Evolutionary conservation across 306 rosid genomes (phyloP), one percentile per base, ranked within the genome.

Genomic region (Ormosia semicastrata): DNA sequence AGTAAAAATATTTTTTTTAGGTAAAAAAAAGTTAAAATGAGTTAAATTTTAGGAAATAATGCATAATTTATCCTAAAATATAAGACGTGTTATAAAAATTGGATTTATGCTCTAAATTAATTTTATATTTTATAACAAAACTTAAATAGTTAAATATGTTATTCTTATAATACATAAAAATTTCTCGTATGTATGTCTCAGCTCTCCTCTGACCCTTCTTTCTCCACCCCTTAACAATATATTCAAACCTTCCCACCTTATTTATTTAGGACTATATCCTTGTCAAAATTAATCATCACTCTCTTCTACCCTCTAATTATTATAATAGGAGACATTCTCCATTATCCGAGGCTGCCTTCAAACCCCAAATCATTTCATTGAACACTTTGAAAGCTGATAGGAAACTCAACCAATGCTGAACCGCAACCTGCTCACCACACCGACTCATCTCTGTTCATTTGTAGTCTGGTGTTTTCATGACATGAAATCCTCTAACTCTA

Each of bases 401-500:
- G 75, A 66, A 65, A 65, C 14, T 56, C 5, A 43, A 11, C 62
- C 68, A 73, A 81, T 30, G 29, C 53, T 15, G 50, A 58, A 46
- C 36, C 0, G 62, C 36, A 54, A 71, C 53, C 64, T 44, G 46
- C 43, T 57, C 76, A 41, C 30, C 49, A 34, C 37, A 43, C 43
- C 49, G 13, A 65, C 43, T 66, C 56, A 30, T 17, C 7, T 15
- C 13, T 53, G 36, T 15, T 73, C 15, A 63, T 72, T 11, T 11
- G 43, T 40, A 63, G 14, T 39, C 0, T 73, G 75, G 64, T 18
- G 67, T 82, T 66, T 53, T 54, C 59, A 53, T 66, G 49, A 66
- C 33, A 54, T 74, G 75, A 65, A 66, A 30, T 53, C 60, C 70
- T 65, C 58, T 75, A 40, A 52, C 80, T 6, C 59, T 73, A 49